Percentiles rank a stretch among this genome's conserved stretches.
phyloP scores from a whole-genome alignment of 2,329 filamentous ascomycete species.

The Ramularia endophylla region DNA sequence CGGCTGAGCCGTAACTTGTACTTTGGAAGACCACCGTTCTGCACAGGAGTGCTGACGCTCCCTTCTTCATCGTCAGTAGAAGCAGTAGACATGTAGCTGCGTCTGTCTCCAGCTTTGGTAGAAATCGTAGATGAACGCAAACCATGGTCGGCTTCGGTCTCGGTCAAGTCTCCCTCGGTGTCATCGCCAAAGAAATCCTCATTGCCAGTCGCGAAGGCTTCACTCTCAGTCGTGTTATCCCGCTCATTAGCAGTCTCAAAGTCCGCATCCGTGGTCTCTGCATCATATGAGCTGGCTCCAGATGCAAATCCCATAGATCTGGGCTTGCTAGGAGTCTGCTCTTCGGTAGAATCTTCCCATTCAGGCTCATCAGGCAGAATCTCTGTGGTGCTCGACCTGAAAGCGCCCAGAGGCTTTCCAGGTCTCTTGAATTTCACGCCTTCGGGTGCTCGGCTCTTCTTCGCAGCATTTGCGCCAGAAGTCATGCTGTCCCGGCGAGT shows the following conservation, averaged over 20 bases:
- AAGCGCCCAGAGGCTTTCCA: slow-evolving; percentile 67
- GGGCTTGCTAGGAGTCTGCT: slow-evolving; percentile 51
- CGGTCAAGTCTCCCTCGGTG: slow-evolving; percentile 63
- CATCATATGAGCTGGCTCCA: slow-evolving; percentile 53
- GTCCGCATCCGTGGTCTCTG: slow-evolving; percentile 59
- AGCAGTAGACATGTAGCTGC: slow-evolving; percentile 78
- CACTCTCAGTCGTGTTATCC: slow-evolving; percentile 63
- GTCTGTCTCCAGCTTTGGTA: slow-evolving; percentile 50
- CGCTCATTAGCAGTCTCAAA: slow-evolving; percentile 75
- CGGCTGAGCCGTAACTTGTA: slow-evolving; percentile 68
- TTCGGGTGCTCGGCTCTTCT: slow-evolving; percentile 51
- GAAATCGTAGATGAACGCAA: slow-evolving; percentile 21
- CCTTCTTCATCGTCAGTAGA: slow-evolving; percentile 61
- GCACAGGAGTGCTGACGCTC: slow-evolving; percentile 55
- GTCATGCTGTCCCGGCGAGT: slow-evolving; percentile 46
- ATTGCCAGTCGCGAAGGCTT: slow-evolving; percentile 90
- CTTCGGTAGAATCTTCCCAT: slow-evolving; percentile 77
- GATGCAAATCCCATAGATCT: slow-evolving; percentile 36
- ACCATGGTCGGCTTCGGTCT: slow-evolving; percentile 61
- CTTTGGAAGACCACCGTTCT: slow-evolving; percentile 58
- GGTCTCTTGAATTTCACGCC: slow-evolving; percentile 71
- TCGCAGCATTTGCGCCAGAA: slow-evolving; percentile 42
- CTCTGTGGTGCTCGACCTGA: slow-evolving; percentile 69
- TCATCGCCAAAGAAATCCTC: slow-evolving; percentile 69
- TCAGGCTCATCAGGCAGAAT: slow-evolving; percentile 74